Evolutionary conservation across 495 filamentous ascomycete genomes (phyloP), one percentile per base, ranked within the genome.

Genomic region (Aspergillus funiculosus): DNA sequence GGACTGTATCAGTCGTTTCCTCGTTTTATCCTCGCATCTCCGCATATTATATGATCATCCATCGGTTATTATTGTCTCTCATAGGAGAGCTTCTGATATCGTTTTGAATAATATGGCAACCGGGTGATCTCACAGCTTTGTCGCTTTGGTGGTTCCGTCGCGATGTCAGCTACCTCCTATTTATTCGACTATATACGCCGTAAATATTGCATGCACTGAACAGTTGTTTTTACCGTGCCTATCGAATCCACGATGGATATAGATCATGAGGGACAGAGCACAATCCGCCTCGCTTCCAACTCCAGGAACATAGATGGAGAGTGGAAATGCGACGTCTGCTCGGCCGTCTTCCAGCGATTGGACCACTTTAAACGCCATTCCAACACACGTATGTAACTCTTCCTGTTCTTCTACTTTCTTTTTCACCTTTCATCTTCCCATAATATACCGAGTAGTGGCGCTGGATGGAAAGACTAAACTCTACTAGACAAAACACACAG

Each of bases 361-460:
- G 60, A 65, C 52, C 63, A 69, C 43, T 40, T 61, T 42, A 62
- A 59, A 37, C 59, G 63, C 15, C 65, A 66, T 51, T 22, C 26
- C 9, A 27, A 45, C 7, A 60, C 58, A 11, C 65, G 63, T 67
- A 59, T 19, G 63, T 46, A 11, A n/a, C n/a, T n/a, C n/a, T n/a
- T n/a, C n/a, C n/a, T n/a, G n/a, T 6, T 21, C 11, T 10, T 4
- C 11, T 6, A 26, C 19, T 14, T 11, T 19, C 20, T 18, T 20
- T 17, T 15, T 10, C n/a, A n/a, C n/a, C n/a, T n/a, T n/a, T n/a
- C n/a, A n/a, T n/a, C n/a, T n/a, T n/a, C n/a, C n/a, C n/a, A n/a
- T n/a, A n/a, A n/a, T n/a, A n/a, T n/a, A n/a, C n/a, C n/a, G n/a
- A n/a, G n/a, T n/a, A n/a, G n/a, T n/a, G n/a, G n/a, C n/a, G n/a